Evolutionary conservation across 2,329 filamentous ascomycete species (phyloP).

Genomic region (Pestalotiopsis sp.): DNA sequence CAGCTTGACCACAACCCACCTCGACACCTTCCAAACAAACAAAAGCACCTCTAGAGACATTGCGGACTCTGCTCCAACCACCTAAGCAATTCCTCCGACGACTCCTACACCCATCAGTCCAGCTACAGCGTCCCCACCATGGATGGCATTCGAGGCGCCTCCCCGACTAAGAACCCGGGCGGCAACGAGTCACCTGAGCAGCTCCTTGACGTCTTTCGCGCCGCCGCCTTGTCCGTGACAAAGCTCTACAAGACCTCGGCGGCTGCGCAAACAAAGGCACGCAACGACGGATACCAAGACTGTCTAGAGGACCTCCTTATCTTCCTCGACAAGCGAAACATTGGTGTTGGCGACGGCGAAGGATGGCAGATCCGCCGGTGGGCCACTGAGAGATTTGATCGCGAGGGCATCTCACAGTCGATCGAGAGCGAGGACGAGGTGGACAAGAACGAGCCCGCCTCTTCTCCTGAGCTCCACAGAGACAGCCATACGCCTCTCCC

Average conservation of each 20-base stretch:
- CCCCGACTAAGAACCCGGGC: conserved; percentile 35
- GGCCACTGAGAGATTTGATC: conserved; percentile 72
- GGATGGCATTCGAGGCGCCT: conserved; percentile 32
- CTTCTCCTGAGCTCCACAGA: conserved; percentile 61
- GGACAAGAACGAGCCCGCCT: conserved; percentile 62
- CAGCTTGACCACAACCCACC: background rate
- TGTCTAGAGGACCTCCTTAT: conserved; percentile 87
- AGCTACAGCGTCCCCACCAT: conserved; percentile 15
- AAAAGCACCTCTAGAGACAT: background rate
- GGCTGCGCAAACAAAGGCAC: conserved; percentile 73
- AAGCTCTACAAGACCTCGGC: conserved; percentile 95
- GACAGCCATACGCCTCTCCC: conserved; percentile 42
- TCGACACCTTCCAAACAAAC: background rate
- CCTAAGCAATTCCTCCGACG: background rate
- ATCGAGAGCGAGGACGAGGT: conserved; percentile 72
- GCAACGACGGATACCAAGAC: conserved; percentile 87
- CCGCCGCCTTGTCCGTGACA: conserved; percentile 89
- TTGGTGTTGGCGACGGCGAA: conserved; percentile 80
- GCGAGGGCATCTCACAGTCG: conserved; percentile 54
- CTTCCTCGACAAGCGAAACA: conserved; percentile 81
- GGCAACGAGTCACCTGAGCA: conserved; percentile 56
- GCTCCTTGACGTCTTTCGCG: conserved; percentile 87
- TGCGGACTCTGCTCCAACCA: background rate
- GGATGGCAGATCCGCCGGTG: conserved; percentile 65
- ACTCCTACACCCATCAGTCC: background rate